Conservation (phyloP, 148 eudicot species). For the Suaeda aralocaspica region DNA sequence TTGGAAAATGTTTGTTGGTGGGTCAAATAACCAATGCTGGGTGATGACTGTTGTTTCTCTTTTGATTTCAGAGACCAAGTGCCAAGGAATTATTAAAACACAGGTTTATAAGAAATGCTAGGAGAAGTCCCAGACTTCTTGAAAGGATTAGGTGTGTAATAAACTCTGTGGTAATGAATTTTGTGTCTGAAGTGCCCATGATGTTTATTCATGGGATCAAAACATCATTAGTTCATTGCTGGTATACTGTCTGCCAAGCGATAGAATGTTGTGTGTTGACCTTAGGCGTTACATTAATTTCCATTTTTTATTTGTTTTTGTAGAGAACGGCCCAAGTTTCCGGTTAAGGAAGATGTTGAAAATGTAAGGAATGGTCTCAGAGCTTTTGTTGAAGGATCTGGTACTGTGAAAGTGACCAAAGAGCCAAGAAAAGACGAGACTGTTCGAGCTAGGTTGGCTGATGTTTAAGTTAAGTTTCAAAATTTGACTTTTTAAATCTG, state of each 20-base stretch:
- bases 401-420: constrained; percentile 65
- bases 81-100: constrained; percentile 92
- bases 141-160: constrained; percentile 80
- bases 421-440: constrained; percentile 60
- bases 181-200: not conserved
- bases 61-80: constrained; percentile 74
- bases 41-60: not conserved
- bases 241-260: too few species aligned
- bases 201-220: not conserved
- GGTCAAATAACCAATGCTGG: not conserved
- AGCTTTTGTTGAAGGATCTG: constrained; percentile 67
- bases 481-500: constrained; percentile 9
- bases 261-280: not conserved
- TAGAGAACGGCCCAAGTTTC: constrained; percentile 90
- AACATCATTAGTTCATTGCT: too few species aligned
- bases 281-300: constrained; percentile 1
- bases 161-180: not conserved
- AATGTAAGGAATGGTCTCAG: constrained; percentile 45
- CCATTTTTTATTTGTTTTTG: constrained; percentile 3
- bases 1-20: not conserved
- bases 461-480: constrained; percentile 13
- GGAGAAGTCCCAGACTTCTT: constrained; percentile 82
- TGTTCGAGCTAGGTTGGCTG: constrained; percentile 60
- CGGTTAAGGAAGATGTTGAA: constrained; percentile 62
- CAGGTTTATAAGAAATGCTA: constrained; percentile 75